These are phyloP conservation scores for Echium plantagineum DNA, from an alignment of 257 asterid genomes.

Conservation along the genomic window DNA sequence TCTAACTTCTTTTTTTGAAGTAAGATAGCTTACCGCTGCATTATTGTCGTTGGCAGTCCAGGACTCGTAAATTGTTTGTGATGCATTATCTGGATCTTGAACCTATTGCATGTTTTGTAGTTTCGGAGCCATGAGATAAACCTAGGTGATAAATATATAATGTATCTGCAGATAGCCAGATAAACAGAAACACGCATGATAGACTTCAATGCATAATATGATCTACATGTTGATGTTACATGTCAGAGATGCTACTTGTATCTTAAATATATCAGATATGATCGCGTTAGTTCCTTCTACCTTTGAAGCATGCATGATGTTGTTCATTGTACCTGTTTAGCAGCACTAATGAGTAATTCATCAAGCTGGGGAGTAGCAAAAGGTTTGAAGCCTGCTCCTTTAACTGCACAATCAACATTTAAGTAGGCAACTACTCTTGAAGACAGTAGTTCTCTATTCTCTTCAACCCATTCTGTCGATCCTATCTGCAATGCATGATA, in stretches of 20 bases:
- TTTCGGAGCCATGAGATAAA: slow-evolving; percentile 8
- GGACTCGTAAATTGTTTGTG: slow-evolving; percentile 72
- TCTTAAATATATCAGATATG: not conserved
- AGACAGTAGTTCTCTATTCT: slow-evolving; percentile 63
- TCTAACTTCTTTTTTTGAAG: not conserved
- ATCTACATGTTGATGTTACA: not conserved
- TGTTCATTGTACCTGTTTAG: slow-evolving; percentile 48
- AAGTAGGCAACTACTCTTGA: slow-evolving; percentile 67
- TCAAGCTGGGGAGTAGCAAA: slow-evolving; percentile 86
- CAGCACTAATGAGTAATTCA: slow-evolving; percentile 42
- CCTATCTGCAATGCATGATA: slow-evolving; percentile 42
- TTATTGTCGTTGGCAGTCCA: slow-evolving; percentile 42
- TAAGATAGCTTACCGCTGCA: slow-evolving; percentile 29
- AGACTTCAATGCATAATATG: too few species aligned
- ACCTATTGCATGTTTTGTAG: slow-evolving; percentile 29
- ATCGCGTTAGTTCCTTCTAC: not conserved
- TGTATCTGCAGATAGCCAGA: too few species aligned
- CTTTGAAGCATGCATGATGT: not conserved
- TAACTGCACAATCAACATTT: slow-evolving; percentile 70
- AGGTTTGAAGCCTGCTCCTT: slow-evolving; percentile 50
- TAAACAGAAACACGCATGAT: not conserved
- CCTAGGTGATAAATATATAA: not conserved
- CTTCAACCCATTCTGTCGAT: slow-evolving; percentile 91
- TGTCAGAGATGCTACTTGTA: not conserved
- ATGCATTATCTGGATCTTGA: slow-evolving; percentile 68